phyloP scores from a whole-genome alignment of 139 green algal genomes.

The Nannochloris sp. region DNA sequence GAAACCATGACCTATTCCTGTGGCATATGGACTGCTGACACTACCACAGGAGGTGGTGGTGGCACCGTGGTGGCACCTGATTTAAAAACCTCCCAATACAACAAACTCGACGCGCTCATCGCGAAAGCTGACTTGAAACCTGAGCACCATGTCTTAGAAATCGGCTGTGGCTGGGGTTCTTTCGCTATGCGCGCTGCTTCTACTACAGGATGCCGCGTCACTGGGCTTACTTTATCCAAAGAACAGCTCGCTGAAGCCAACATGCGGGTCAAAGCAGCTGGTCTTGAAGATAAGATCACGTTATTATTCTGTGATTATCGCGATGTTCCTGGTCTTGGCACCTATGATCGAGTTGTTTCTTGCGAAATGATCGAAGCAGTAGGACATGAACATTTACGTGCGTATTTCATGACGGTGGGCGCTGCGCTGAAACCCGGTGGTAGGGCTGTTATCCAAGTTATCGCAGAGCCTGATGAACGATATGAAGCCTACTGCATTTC shows the following conservation, averaged over 20 bases:
- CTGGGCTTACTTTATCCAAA: constrained; percentile 77
- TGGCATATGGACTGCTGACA: constrained; percentile 44
- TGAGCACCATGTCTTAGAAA: constrained; percentile 83
- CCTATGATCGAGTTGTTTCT: constrained; percentile 77
- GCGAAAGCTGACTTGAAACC: constrained; percentile 33
- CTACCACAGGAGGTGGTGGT: neutral
- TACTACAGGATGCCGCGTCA: constrained; percentile 41
- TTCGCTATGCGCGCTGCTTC: constrained; percentile 78
- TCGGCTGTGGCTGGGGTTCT: constrained; percentile 95
- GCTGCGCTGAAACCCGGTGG: constrained; percentile 69
- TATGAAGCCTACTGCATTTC: constrained; percentile 84
- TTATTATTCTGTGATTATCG: constrained; percentile 93
- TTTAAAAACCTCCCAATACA: constrained; percentile 50
- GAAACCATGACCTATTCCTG: constrained; percentile 89
- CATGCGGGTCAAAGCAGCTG: constrained; percentile 65
- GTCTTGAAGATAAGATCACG: constrained; percentile 67
- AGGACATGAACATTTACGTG: constrained; percentile 82
- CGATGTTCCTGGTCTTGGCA: constrained; percentile 39
- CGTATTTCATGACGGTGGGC: constrained; percentile 75
- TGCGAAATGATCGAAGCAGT: constrained; percentile 99
- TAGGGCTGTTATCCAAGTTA: constrained; percentile 58
- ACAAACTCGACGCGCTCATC: constrained; percentile 86
- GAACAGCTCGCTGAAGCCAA: constrained; percentile 85
- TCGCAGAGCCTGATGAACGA: constrained; percentile 63
- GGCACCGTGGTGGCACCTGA: neutral